Evolutionary conservation across 345 rosid species (phyloP), one percentile per base, ranked within the genome.

Genomic region (Pistacia vera): DNA sequence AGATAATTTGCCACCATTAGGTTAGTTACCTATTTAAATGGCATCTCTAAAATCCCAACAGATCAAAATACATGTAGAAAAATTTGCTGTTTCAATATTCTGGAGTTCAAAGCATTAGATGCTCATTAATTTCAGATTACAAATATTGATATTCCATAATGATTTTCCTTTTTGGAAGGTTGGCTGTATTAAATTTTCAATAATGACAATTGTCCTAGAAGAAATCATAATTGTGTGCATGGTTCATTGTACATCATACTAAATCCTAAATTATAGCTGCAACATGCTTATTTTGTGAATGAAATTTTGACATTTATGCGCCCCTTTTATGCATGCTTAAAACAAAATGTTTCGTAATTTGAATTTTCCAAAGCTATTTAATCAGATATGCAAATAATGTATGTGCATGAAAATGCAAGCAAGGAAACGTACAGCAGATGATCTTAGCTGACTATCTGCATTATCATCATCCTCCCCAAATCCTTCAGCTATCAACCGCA

Each of bases 401-500:
- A 10, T 22, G 8, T 11, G 49, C 36, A 41, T 52, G 46, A 5
- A 35, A 48, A 79, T 63, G 63, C 72, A 81, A 55, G 68, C 25
- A 72, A 66, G 73, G 59, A 36, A 72, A 79, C 95, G 81, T 96
- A 92, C 99, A 85, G 99, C 99, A 78, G 98, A 96, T 59, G 92
- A 86, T 86, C 97, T 91, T 78, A 96, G 91, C 81, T 90, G 95
- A 83, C 90, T 88, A 72, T 96, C 95, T 63, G 97, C 94, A 44
- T 82, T 82, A 74, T 91, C 97, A 83, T 92, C 93, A 64, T 96
- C 99, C 81, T 93, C 97, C 35, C 99, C 97, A 77, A 93, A 92
- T 60, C 98, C 99, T 87, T 96, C 99, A 35, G 95, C 99, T 82
- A 92, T 96, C 83, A 96, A 83, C 64, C 97, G 90, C 97, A 96